Base-by-base conservation (phyloP, 148 eudicot species). In the Polygonum maritimum region DNA sequence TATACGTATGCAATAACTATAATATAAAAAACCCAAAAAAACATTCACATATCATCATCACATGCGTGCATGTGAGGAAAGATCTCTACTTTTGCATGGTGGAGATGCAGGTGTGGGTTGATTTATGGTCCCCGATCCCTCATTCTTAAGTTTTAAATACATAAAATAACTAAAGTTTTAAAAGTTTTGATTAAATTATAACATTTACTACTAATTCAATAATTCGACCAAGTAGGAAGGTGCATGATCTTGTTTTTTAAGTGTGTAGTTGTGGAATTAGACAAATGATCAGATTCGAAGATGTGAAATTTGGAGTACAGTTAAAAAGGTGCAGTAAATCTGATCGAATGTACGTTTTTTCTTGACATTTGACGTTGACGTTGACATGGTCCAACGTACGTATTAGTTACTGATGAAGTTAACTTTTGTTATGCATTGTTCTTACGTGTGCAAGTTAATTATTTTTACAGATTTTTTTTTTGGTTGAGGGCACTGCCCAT, bases 81-180 rank as follows among this genome's bases (percentile, higher is more conserved):
- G 70, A 65, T 65, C 70, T 65, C 70, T 65, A 65, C 70, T 65
- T 65, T 65, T 65, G 41, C 41, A 65, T 36, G 40, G 70, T 65
- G 70, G 70, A 65, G 18, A 18, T 65, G 70, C 70, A 65, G 41
- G 70, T 65, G 35, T 65, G 70, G 40, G 70, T 14, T 14, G 18
- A 31, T 65, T 65, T 35, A 65, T 65, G 70, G 70, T 65, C 70
- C 70, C 70, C 70, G 35, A 65, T 65, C 70, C 41, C 70, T 19
- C 31, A 33, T 33, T 35, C 41, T 35, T 65, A 65, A 13, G 35
- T 63, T 65, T 33, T 8, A 65, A 8, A 31, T 63, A 63, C 14
- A 65, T 35, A 4, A 14, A 33, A 65, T 19, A 65, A 65, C 5
- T 33, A 4, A 18, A 16, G 19, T 10, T 33, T 6, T 12, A 31